phyloP scores from a whole-genome alignment of 768 basidiomycete genomes.

The Hygrocybe coccinea region DNA sequence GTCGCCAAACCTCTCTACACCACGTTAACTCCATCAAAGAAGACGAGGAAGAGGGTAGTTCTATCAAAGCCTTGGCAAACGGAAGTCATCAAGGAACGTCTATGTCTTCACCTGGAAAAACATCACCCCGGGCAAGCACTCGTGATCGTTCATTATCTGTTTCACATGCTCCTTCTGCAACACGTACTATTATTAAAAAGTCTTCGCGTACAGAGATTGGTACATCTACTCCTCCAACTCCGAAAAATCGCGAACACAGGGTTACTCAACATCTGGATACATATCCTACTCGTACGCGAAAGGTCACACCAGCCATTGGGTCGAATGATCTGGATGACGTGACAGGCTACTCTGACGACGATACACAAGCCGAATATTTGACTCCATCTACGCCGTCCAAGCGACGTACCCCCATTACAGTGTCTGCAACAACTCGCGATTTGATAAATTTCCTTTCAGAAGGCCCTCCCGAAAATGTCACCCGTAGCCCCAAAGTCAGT shows the following conservation, averaged over 20 bases:
- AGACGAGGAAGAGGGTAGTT: slow-evolving; percentile 52
- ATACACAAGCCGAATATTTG: slow-evolving; percentile 27
- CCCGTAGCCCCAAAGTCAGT: slow-evolving; percentile 36
- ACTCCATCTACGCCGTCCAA: slow-evolving; percentile 14
- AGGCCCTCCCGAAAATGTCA: slow-evolving; percentile 46
- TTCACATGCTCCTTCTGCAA: slow-evolving; percentile 25
- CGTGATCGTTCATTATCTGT: slow-evolving; percentile 42
- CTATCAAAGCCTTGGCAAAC: slow-evolving; percentile 34
- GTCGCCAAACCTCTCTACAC: slow-evolving; percentile 42
- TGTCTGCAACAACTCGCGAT: slow-evolving; percentile 47
- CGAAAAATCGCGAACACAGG: slow-evolving; percentile 25
- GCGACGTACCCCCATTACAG: slow-evolving; percentile 22
- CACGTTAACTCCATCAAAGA: slow-evolving; percentile 63
- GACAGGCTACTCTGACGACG: slow-evolving; percentile 66
- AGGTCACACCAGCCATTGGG: slow-evolving; percentile 52
- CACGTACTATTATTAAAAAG: slow-evolving; percentile 25
- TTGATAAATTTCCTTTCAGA: slow-evolving; percentile 54
- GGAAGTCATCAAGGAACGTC: slow-evolving; percentile 15
- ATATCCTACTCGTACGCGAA: slow-evolving; percentile 37
- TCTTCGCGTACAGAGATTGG: slow-evolving; percentile 20
- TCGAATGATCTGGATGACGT: slow-evolving; percentile 73
- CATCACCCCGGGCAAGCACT: slow-evolving; percentile 27
- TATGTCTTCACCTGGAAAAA: slow-evolving; percentile 20
- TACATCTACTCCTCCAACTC: slow-evolving; percentile 9
- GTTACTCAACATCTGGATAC: neutral